Percentiles rank a stretch among this genome's conserved stretches.
These are phyloP conservation scores for Maudiozyma bulderi DNA, from an alignment of 805 yeast genomes.

Conservation along the genomic window DNA sequence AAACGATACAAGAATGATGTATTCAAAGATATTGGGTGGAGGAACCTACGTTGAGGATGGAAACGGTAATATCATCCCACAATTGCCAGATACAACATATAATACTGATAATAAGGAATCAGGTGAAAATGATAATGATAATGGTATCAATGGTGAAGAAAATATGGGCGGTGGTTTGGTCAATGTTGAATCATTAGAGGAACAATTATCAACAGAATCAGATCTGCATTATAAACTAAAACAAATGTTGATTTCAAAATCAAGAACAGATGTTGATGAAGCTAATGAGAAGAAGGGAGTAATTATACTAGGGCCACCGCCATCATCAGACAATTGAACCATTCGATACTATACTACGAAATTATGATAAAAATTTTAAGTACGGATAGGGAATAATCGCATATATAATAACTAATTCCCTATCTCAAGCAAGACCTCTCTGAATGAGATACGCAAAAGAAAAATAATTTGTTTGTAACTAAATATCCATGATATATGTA, in stretches of 20 bases:
- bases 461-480: too few relatives aligned
- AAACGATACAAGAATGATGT: slow-evolving; percentile 26
- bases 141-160: background rate
- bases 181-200: slow-evolving; percentile 15
- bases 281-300: slow-evolving; percentile 26
- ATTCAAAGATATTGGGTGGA: slow-evolving; percentile 27
- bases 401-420: too few relatives aligned
- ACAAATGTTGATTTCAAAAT: slow-evolving; percentile 18
- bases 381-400: too few relatives aligned
- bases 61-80: slow-evolving; percentile 17
- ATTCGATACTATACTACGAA: background rate
- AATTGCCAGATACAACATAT: slow-evolving; percentile 6
- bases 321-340: background rate
- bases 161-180: slow-evolving; percentile 10
- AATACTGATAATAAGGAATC: background rate
- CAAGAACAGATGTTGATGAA: slow-evolving; percentile 21
- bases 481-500: background rate
- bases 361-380: too few relatives aligned
- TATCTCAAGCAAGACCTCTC: too few relatives aligned
- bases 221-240: slow-evolving; percentile 25
- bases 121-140: background rate
- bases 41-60: slow-evolving; percentile 24
- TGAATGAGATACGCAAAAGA: too few relatives aligned
- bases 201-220: slow-evolving; percentile 21
- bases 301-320: slow-evolving; percentile 25